These are phyloP conservation scores for Tricholomella constricta DNA, from an alignment of 768 basidiomycete genomes.

Conservation along the genomic window DNA sequence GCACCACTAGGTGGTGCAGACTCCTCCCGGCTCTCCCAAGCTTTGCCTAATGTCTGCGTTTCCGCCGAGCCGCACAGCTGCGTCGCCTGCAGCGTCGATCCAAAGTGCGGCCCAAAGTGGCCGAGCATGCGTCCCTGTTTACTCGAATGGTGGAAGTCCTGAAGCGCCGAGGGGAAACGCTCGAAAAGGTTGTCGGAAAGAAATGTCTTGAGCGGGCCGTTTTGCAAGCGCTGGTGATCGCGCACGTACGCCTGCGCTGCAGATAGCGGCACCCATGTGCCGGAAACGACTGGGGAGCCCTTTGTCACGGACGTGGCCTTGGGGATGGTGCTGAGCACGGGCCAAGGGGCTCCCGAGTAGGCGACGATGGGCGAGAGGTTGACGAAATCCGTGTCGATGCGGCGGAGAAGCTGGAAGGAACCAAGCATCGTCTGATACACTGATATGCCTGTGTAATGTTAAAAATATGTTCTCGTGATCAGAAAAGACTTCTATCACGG, in stretches of 20 bases:
- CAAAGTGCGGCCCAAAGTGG: slow-evolving; percentile 68
- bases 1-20: not conserved
- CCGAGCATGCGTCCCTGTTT: slow-evolving; percentile 48
- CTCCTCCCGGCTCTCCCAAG: slow-evolving; percentile 18
- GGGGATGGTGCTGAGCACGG: slow-evolving; percentile 38
- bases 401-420: slow-evolving; percentile 57
- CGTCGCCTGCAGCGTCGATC: slow-evolving; percentile 47
- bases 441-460: slow-evolving; percentile 54
- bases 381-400: slow-evolving; percentile 80
- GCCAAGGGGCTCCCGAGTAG: slow-evolving; percentile 42
- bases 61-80: slow-evolving; percentile 24
- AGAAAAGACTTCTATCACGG: slow-evolving; percentile 9
- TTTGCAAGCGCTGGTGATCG: slow-evolving; percentile 45
- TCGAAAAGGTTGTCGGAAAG: slow-evolving; percentile 63
- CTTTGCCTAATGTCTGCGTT: slow-evolving; percentile 1
- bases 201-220: slow-evolving; percentile 51
- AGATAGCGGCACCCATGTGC: slow-evolving; percentile 71
- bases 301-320: slow-evolving; percentile 54
- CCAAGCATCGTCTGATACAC: slow-evolving; percentile 73
- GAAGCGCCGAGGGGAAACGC: slow-evolving; percentile 62
- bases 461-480: slow-evolving; percentile 6
- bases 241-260: slow-evolving; percentile 55
- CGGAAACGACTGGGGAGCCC: slow-evolving; percentile 54
- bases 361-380: slow-evolving; percentile 63
- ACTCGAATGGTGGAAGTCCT: slow-evolving; percentile 56